Evolutionary conservation across 2,329 filamentous ascomycete genomes (phyloP).

Genomic region (Metarhizium robertsii): DNA sequence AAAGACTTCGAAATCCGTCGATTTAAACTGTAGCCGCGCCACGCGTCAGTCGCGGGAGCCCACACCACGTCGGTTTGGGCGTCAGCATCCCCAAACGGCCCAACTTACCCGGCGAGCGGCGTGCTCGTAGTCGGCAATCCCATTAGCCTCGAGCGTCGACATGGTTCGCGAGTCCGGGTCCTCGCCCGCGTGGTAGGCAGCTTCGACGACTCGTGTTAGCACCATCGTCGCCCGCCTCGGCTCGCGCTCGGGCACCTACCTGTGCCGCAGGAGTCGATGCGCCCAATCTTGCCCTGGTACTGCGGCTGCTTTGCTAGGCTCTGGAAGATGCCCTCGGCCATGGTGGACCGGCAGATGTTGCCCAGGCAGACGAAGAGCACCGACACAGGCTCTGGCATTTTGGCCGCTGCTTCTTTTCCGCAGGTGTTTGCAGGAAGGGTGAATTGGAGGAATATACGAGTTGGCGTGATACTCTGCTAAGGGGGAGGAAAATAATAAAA

Average conservation of each 20-base stretch:
- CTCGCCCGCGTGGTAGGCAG: slow-evolving; percentile 72
- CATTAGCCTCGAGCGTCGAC: slow-evolving; percentile 62
- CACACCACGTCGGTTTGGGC: no score
- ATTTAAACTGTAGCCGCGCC: slow-evolving; percentile 31
- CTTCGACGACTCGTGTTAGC: slow-evolving; percentile 24
- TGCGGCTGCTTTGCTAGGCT: slow-evolving; percentile 54
- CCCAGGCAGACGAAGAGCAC: slow-evolving; percentile 94
- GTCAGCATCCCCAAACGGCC: no score
- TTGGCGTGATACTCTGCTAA: background rate
- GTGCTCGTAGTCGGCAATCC: slow-evolving; percentile 70
- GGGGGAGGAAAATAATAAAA: background rate
- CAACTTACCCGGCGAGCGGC: slow-evolving; percentile 58
- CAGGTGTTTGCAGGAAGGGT: background rate
- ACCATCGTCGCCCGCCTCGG: no score
- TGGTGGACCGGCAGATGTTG: slow-evolving; percentile 90
- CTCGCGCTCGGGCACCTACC: slow-evolving; percentile 24
- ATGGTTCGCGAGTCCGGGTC: slow-evolving; percentile 77
- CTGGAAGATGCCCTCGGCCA: slow-evolving; percentile 92
- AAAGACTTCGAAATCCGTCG: slow-evolving; percentile 71
- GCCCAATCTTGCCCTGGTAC: slow-evolving; percentile 49
- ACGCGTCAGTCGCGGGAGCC: background rate
- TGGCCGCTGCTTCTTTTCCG: slow-evolving; percentile 1
- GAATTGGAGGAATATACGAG: background rate
- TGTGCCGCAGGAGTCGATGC: slow-evolving; percentile 84
- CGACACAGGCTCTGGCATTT: slow-evolving; percentile 42